These are phyloP conservation scores for Phytophthora capsici DNA, from an alignment of 352 stramenopile species.

Conservation along the genomic window DNA sequence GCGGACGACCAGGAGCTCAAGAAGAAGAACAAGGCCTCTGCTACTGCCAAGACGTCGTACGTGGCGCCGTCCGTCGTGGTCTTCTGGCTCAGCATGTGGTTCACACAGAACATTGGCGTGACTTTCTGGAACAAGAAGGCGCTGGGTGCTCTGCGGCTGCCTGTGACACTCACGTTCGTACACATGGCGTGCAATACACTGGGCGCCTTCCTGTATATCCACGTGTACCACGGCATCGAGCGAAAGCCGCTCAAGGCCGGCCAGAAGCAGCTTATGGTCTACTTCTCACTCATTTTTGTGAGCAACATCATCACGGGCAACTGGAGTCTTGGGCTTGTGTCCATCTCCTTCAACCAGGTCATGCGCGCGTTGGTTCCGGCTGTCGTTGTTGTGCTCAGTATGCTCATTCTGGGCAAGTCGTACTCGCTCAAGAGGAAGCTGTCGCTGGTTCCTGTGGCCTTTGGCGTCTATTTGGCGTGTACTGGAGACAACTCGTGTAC, in stretches of 20 bases:
- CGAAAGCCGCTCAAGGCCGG: constrained; percentile 67
- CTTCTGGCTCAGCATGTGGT: constrained; percentile 89
- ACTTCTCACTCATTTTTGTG: constrained; percentile 93
- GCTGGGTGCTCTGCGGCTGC: constrained; percentile 69
- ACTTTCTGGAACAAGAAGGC: constrained; percentile 97
- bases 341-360: constrained; percentile 96
- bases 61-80: constrained; percentile 65
- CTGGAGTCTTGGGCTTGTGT: constrained; percentile 91
- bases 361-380: constrained; percentile 88
- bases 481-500: constrained; percentile 91
- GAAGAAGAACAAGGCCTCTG: constrained; percentile 26
- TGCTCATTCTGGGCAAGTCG: constrained; percentile 77
- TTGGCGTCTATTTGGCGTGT: constrained; percentile 86
- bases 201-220: constrained; percentile 81
- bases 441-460: constrained; percentile 79
- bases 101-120: constrained; percentile 93
- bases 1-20: constrained; percentile 23
- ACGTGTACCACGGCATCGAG: constrained; percentile 70
- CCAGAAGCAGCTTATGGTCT: constrained; percentile 84
- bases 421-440: constrained; percentile 82
- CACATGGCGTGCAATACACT: constrained; percentile 95
- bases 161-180: constrained; percentile 90
- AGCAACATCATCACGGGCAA: constrained; percentile 97
- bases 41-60: constrained; percentile 67
- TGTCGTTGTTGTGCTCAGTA: constrained; percentile 82